Evolutionary conservation across 2,329 filamentous ascomycete species (phyloP).

Genomic region (Ascocoryne sarcoides): DNA sequence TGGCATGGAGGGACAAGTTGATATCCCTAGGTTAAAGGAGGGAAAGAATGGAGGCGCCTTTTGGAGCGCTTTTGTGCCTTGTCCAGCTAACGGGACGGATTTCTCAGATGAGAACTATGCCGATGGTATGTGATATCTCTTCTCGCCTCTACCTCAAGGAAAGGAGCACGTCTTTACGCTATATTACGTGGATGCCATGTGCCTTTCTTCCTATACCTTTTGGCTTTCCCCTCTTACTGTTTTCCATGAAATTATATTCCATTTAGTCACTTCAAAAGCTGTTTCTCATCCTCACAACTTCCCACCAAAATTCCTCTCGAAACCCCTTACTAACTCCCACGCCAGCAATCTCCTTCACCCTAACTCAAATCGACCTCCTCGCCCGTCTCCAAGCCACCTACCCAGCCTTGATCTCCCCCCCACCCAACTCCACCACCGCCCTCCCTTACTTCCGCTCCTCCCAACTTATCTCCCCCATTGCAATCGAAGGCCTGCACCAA

Average conservation of each 20-base stretch:
- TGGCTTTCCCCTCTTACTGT: too few relatives aligned
- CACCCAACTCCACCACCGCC: conserved; percentile 51
- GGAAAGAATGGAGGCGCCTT: conserved; percentile 80
- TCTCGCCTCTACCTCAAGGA: background rate
- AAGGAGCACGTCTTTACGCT: too few relatives aligned
- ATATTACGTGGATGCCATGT: too few relatives aligned
- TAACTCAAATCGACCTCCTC: conserved; percentile 69
- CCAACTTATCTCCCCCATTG: conserved; percentile 68
- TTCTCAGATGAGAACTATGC: conserved; percentile 67
- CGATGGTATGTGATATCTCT: conserved; percentile 39
- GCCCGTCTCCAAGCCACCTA: conserved; percentile 54
- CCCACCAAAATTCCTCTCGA: too few relatives aligned
- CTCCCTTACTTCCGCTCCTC: conserved; percentile 49
- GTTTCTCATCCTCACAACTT: too few relatives aligned
- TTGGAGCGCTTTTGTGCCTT: conserved; percentile 80
- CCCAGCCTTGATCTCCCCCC: conserved; percentile 60
- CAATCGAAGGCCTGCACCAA: conserved; percentile 84
- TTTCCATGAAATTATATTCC: too few relatives aligned
- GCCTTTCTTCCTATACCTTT: too few relatives aligned
- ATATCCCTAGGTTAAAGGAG: conserved; percentile 63
- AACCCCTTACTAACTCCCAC: conserved; percentile 3
- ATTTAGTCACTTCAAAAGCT: too few relatives aligned
- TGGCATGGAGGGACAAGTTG: conserved; percentile 61
- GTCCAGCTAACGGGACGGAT: conserved; percentile 62
- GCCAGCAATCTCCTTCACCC: conserved; percentile 54